Evolutionary conservation across 768 basidiomycete genomes (phyloP).

Genomic region (Trametes maxima): DNA sequence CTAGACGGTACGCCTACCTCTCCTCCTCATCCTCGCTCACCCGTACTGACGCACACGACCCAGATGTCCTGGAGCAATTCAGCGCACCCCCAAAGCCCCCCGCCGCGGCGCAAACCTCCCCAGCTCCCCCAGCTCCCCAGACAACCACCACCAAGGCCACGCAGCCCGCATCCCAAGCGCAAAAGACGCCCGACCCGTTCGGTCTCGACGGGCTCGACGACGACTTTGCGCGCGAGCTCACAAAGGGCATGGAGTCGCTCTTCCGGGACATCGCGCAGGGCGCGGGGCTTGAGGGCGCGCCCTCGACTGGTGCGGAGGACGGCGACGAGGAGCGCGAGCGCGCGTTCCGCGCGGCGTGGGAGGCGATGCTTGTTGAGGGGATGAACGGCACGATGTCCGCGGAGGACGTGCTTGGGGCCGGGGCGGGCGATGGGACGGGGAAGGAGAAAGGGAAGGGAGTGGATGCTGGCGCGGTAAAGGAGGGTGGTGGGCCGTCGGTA

Average conservation of each 20-base stretch:
- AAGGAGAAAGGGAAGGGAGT: conserved; percentile 23
- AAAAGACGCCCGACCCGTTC: conserved; percentile 16
- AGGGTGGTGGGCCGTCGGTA: conserved; percentile 4
- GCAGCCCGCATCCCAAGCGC: background rate
- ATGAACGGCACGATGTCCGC: conserved; percentile 45
- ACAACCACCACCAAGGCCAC: conserved; percentile 18
- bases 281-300: conserved; percentile 21
- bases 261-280: conserved; percentile 41
- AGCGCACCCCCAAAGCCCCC: conserved; percentile 24
- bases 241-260: conserved; percentile 47
- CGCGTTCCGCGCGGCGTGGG: conserved; percentile 64
- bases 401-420: conserved; percentile 3
- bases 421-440: background rate
- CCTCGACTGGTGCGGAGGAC: conserved; percentile 7
- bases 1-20: conserved; percentile 53
- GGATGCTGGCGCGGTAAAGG: conserved; percentile 24
- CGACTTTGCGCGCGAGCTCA: conserved; percentile 44
- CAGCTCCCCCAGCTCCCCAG: conserved; percentile 23
- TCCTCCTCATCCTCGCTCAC: too few species aligned
- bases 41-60: conserved; percentile 13
- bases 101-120: conserved; percentile 16
- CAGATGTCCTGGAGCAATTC: conserved; percentile 56
- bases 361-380: conserved; percentile 66
- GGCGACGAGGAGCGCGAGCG: conserved; percentile 38
- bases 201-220: conserved; percentile 30